Conservation (phyloP, 768 basidiomycete genomes). For the Tulasnella sp. region DNA sequence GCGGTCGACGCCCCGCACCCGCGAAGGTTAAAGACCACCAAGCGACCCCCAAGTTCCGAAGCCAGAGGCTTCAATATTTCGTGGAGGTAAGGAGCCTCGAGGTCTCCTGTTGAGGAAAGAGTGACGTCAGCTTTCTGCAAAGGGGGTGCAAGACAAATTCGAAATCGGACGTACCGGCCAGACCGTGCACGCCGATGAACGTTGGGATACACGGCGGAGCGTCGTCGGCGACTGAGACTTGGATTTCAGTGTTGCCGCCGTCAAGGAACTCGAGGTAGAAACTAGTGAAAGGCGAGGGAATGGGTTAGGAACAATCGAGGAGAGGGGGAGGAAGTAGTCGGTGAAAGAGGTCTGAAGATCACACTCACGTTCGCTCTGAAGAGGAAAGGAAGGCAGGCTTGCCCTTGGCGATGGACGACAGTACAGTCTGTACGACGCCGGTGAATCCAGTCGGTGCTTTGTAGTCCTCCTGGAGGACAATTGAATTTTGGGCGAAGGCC, state of each 20-base stretch:
- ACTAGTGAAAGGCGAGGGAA: background rate
- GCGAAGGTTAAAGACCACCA: background rate
- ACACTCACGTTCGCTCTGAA: background rate
- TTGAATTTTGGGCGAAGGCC: background rate
- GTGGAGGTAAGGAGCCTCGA: too few species aligned
- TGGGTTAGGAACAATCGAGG: background rate
- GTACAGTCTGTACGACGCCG: background rate
- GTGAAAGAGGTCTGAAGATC: background rate
- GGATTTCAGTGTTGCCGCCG: background rate
- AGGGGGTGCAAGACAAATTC: background rate
- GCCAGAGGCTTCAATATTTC: background rate
- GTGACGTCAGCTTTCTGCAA: background rate
- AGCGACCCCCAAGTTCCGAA: background rate
- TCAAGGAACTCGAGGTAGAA: background rate
- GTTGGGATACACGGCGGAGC: background rate
- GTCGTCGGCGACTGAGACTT: background rate
- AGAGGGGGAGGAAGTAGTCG: background rate
- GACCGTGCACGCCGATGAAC: background rate
- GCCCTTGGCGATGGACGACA: background rate
- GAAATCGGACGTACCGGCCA: background rate
- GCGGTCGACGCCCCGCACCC: background rate
- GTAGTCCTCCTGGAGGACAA: background rate
- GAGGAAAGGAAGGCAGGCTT: too few species aligned
- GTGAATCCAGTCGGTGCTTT: background rate
- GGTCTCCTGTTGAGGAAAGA: too few species aligned